A percentile compares a stretch with the other conserved stretches of the same genome.
Conservation (phyloP, 345 rosid species). For the Iberis pinnata region DNA sequence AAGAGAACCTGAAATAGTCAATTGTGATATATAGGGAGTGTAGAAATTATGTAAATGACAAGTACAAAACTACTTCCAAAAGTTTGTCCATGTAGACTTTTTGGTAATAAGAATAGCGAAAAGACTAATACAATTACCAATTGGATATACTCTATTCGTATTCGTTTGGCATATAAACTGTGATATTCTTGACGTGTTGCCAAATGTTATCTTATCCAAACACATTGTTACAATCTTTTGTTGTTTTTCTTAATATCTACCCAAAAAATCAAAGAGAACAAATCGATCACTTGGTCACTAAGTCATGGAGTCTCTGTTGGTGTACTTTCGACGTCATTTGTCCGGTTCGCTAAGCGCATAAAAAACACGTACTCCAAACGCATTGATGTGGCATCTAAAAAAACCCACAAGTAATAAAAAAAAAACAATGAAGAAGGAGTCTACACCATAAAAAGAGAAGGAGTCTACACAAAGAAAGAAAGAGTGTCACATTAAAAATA, state of each 20-base stretch:
- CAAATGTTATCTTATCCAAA: slow-evolving; percentile 29
- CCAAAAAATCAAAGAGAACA: not conserved
- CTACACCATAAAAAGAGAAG: too few species aligned
- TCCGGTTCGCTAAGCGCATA: slow-evolving; percentile 18
- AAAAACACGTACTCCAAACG: not conserved
- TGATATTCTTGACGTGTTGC: slow-evolving; percentile 31
- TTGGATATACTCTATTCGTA: slow-evolving; percentile 8
- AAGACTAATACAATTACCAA: slow-evolving; percentile 8
- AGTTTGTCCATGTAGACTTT: not conserved
- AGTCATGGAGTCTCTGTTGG: slow-evolving; percentile 15
- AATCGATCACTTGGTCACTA: slow-evolving; percentile 28
- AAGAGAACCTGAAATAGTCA: not conserved
- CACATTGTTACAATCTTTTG: slow-evolving; percentile 11
- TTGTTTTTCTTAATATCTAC: not conserved
- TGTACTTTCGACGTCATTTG: slow-evolving; percentile 16
- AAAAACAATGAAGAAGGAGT: not conserved
- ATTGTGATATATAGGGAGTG: not conserved
- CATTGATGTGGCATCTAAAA: not conserved
- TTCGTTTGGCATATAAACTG: slow-evolving; percentile 27
- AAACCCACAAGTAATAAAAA: not conserved
- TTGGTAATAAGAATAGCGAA: not conserved
- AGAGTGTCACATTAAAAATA: too few species aligned
- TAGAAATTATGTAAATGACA: slow-evolving; percentile 4
- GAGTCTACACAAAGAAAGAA: not conserved
- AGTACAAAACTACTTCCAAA: not conserved